Base-by-base conservation (phyloP, 495 filamentous ascomycete species). In the Xeromyces bisporus region DNA sequence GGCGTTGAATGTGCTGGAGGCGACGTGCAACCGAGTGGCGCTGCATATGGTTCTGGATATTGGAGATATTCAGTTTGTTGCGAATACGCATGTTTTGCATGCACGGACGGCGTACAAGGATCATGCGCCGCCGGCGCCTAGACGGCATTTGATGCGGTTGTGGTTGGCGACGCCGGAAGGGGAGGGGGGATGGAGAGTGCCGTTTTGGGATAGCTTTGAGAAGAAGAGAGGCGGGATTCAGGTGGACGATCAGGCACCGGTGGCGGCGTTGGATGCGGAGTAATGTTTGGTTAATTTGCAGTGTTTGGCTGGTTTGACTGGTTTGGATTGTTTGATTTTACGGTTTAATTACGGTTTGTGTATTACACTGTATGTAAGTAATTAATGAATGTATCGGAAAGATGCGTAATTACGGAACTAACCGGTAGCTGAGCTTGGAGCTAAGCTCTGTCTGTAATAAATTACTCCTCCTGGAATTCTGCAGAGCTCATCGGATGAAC, bases 171-270 rank as follows among this genome's bases (percentile, higher is more conserved):
- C 73, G 9, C 83, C 82, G 0, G 80, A 87, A 56, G 50, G 50
- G 16, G 84, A 91, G 49, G 84, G 82, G 0, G 84, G 84, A 0
- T 93, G 83, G 84, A 75, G 67, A 31, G 51, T 87, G 50, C 81
- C 81, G 7, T 87, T 83, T 51, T 69, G 70, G 42, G 84, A 91
- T 61, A 74, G 70, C 29, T 58, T 69, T 35, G 72, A 85, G 62
- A 78, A 78, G 66, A 92, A 89, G 62, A 55, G 84, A 11, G 81
- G 84, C 0, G 84, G 84, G 0, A 75, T 92, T 29, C 84, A 91
- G 53, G 83, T 93, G 8, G 70, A 89, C 53, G 67, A 91, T 50
- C 74, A 69, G 25, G 46, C 68, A 9, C 80, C 82, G 15, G 58
- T 64, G 16, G 69, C 68, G 39, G 75, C 73, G 3, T 50, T 80